A percentile compares a stretch with the other conserved stretches of the same genome.
Evolutionary conservation across 345 rosid species (phyloP).

Genomic region (Gossypium longicalyx): DNA sequence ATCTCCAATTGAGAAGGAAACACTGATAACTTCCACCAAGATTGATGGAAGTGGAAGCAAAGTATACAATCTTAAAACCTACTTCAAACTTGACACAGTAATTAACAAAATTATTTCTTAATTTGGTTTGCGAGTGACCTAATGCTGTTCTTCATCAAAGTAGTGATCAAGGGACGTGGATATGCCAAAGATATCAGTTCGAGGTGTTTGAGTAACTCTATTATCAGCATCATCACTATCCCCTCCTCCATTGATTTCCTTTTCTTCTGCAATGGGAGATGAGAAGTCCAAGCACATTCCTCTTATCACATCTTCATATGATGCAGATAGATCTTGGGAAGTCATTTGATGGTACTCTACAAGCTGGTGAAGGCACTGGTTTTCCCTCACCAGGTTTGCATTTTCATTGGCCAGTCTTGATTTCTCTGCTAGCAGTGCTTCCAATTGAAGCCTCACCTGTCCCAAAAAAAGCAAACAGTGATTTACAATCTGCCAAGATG

Average conservation of each 20-base stretch:
- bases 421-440: constrained; percentile 82
- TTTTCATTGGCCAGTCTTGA: constrained; percentile 84
- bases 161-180: constrained; percentile 41
- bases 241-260: constrained; percentile 16
- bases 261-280: constrained; percentile 47
- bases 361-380: constrained; percentile 81
- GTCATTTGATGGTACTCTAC: constrained; percentile 85
- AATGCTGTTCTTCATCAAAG: constrained; percentile 31
- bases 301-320: constrained; percentile 55
- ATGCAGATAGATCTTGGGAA: constrained; percentile 71
- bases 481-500: not conserved
- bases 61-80: not conserved
- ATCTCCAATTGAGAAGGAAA: not conserved
- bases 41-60: constrained; percentile 5
- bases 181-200: constrained; percentile 12
- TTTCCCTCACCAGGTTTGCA: constrained; percentile 70
- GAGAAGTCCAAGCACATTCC: constrained; percentile 82
- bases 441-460: constrained; percentile 93
- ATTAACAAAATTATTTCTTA: not conserved
- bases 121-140: not conserved
- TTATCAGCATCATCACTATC: constrained; percentile 25
- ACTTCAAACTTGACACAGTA: not conserved
- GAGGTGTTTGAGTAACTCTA: constrained; percentile 14
- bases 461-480: not conserved
- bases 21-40: not conserved